A percentile compares a stretch with the other conserved stretches of the same genome.
These are phyloP conservation scores for peach (Prunus persica) DNA, from an alignment of 306 rosid genomes.

Conservation along the genomic window Prunus_persica_NCBIv2 NC_034009.1:41950001-41950500, in stretches of 20 bases:
- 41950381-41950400: conserved; percentile 91
- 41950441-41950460: conserved; percentile 90
- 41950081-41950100: conserved; percentile 78
- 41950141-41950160: conserved; percentile 62
- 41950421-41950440: conserved; percentile 78
- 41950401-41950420: conserved; percentile 77
- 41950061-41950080: conserved; percentile 79
- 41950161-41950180: conserved; percentile 80
- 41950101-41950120: conserved; percentile 70
- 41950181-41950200: conserved; percentile 66
- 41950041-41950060: conserved; percentile 88
- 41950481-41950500: conserved; percentile 70
- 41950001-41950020: conserved; percentile 61
- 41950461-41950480: conserved; percentile 95
- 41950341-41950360: conserved; percentile 9
- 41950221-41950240: conserved; percentile 97
- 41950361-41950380: conserved; percentile 49
- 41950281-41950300: background rate
- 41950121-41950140: conserved; percentile 75
- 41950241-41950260: background rate
- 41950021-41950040: conserved; percentile 83
- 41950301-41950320: conserved; percentile 11
- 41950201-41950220: conserved; percentile 72
- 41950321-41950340: background rate
- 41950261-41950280: background rate